A percentile compares a stretch with the other conserved stretches of the same genome.
phyloP scores from a whole-genome alignment of 768 basidiomycete species.

The Tremella yokohamensis region DNA sequence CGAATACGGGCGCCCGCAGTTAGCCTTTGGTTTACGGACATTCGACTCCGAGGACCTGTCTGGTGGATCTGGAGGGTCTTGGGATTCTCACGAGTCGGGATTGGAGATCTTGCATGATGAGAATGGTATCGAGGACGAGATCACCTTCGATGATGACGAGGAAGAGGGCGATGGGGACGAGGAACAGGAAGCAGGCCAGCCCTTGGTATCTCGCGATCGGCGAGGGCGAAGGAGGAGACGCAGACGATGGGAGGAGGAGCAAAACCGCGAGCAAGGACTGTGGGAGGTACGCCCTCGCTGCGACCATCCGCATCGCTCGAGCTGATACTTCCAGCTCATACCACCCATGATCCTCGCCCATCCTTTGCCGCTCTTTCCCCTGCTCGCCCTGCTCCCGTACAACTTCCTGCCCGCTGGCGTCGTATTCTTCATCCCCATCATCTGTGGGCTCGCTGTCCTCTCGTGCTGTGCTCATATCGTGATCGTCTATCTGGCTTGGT shows the following conservation, averaged over 20 bases:
- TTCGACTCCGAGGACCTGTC: too few species aligned
- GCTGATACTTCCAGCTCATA: constrained; percentile 35
- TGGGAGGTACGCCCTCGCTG: constrained; percentile 25
- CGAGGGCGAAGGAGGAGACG: constrained; percentile 14
- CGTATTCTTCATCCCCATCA: constrained; percentile 44
- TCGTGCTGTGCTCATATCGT: constrained; percentile 49
- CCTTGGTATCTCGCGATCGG: constrained; percentile 15
- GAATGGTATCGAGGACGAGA: constrained; percentile 18
- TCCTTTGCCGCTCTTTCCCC: constrained; percentile 44
- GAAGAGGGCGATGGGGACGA: constrained; percentile 17
- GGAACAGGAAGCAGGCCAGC: constrained; percentile 19
- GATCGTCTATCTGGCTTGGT: constrained; percentile 48
- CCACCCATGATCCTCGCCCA: constrained; percentile 46
- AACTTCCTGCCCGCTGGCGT: constrained; percentile 49
- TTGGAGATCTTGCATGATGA: constrained; percentile 22
- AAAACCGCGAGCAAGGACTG: constrained; percentile 29
- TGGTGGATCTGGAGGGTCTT: not conserved
- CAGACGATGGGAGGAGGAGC: constrained; percentile 21
- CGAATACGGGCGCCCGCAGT: not conserved
- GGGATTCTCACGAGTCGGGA: not conserved
- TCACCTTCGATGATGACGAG: constrained; percentile 16
- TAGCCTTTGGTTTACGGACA: too few species aligned
- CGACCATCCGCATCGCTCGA: not conserved
- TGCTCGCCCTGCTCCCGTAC: constrained; percentile 42
- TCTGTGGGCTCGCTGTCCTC: constrained; percentile 38